A percentile compares a stretch with the other conserved stretches of the same genome.
Conservation (phyloP, 352 stramenopile genomes). For the Paralagenidium karlingii region DNA sequence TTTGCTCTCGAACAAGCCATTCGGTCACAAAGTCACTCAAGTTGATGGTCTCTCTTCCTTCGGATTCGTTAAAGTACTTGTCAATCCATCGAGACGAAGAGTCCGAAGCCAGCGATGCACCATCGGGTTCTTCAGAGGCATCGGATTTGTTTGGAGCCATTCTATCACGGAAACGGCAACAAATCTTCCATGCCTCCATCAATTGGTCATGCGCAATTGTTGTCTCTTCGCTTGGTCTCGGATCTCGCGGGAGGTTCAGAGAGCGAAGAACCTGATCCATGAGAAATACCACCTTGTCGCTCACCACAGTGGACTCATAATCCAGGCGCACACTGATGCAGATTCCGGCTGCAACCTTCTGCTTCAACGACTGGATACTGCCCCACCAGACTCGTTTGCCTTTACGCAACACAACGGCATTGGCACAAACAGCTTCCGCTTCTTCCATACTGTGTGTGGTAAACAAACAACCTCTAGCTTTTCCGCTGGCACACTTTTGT, state of each 20-base stretch:
- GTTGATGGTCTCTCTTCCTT: constrained; percentile 9
- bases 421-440: constrained; percentile 68
- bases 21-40: constrained; percentile 59
- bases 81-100: too few relatives aligned
- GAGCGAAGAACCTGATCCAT: constrained; percentile 20
- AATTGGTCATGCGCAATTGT: constrained; percentile 20
- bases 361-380: constrained; percentile 71
- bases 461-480: constrained; percentile 55
- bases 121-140: too few relatives aligned
- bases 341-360: constrained; percentile 45
- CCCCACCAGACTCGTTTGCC: constrained; percentile 59
- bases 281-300: constrained; percentile 23
- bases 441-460: constrained; percentile 83
- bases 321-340: constrained; percentile 59
- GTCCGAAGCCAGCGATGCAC: too few relatives aligned
- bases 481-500: constrained; percentile 30
- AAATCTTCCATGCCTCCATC: constrained; percentile 37
- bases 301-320: constrained; percentile 20
- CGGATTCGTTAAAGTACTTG: too few relatives aligned
- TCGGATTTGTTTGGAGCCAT: too few relatives aligned
- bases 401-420: constrained; percentile 65
- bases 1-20: constrained; percentile 48
- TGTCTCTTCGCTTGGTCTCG: constrained; percentile 2
- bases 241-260: too few relatives aligned
- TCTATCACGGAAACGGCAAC: too few relatives aligned